Percentiles rank a stretch among this genome's conserved stretches.
These are phyloP conservation scores for Colletotrichum navitas DNA, from an alignment of 2,329 filamentous ascomycete species.

Conservation along the genomic window DNA sequence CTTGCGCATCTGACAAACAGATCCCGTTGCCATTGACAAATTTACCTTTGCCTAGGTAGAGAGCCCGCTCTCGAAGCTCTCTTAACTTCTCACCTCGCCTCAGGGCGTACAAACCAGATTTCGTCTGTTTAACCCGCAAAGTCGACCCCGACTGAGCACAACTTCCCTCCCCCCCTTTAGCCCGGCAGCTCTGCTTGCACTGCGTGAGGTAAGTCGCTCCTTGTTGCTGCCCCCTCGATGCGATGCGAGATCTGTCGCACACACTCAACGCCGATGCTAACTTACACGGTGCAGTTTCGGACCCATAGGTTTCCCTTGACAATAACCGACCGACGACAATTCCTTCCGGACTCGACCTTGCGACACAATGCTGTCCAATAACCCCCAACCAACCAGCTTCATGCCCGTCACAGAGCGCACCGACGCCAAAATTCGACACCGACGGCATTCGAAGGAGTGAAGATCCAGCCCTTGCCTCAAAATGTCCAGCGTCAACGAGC, in stretches of 20 bases:
- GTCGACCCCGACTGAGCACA: constrained; percentile 64
- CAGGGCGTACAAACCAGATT: constrained; percentile 47
- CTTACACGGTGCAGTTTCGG: constrained; percentile 57
- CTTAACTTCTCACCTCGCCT: constrained; percentile 47
- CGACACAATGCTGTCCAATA: constrained; percentile 84
- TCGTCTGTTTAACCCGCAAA: constrained; percentile 47
- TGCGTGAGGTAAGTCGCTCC: constrained; percentile 78
- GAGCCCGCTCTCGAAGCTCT: constrained; percentile 28
- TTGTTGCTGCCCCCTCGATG: neutral
- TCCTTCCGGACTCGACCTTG: constrained; percentile 76
- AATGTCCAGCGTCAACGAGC: constrained; percentile 59
- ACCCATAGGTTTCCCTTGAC: constrained; percentile 66
- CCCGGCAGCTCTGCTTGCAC: constrained; percentile 86
- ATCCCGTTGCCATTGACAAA: constrained; percentile 37
- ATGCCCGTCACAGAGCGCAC: constrained; percentile 81
- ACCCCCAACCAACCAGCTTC: constrained; percentile 73
- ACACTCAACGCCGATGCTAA: constrained; percentile 10
- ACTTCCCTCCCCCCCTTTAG: constrained; percentile 57
- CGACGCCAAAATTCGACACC: constrained; percentile 91
- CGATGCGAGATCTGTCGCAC: neutral
- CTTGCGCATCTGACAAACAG: constrained; percentile 25
- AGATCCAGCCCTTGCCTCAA: constrained; percentile 73
- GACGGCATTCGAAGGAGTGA: constrained; percentile 79
- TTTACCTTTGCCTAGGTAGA: constrained; percentile 42
- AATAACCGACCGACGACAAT: constrained; percentile 65